These are phyloP conservation scores for Chaetomiaceae sp. DNA, from an alignment of 2,329 filamentous ascomycete genomes.

Conservation along the genomic window DNA sequence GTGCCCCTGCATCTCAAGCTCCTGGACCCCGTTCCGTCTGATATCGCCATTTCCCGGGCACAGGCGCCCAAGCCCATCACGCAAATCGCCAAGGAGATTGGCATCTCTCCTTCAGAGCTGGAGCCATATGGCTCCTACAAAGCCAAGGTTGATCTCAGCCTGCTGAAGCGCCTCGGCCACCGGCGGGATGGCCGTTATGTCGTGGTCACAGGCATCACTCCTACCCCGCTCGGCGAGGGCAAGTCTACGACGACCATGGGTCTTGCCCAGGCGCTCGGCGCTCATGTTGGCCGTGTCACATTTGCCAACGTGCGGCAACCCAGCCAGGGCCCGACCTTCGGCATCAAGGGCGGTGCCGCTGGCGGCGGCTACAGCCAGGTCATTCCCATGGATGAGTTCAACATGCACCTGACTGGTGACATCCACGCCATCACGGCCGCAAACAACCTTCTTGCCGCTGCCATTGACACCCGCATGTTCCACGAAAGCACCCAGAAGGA, in stretches of 20 bases:
- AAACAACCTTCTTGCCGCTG: constrained; percentile 93
- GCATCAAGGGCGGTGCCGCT: constrained; percentile 96
- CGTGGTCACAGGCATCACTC: constrained; percentile 91
- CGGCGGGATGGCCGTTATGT: constrained; percentile 87
- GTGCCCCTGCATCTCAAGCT: constrained; percentile 80
- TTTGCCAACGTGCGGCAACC: constrained; percentile 98
- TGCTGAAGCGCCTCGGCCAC: constrained; percentile 81
- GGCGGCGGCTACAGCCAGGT: constrained; percentile 98
- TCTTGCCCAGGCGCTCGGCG: constrained; percentile 85
- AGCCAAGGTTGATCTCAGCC: constrained; percentile 82
- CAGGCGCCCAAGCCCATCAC: constrained; percentile 93
- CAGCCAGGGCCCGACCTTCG: constrained; percentile 95
- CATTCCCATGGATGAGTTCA: constrained; percentile 99
- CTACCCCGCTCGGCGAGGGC: constrained; percentile 92
- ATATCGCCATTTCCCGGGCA: constrained; percentile 84
- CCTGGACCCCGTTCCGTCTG: constrained; percentile 79
- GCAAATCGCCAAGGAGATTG: constrained; percentile 76
- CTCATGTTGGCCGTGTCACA: constrained; percentile 77
- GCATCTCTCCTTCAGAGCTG: constrained; percentile 81
- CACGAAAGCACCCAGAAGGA: constrained; percentile 96
- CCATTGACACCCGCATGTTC: constrained; percentile 97
- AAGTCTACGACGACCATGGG: constrained; percentile 98
- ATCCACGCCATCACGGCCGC: constrained; percentile 96
- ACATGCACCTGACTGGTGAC: constrained; percentile 93
- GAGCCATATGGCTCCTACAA: constrained; percentile 95